A percentile compares a stretch with the other conserved stretches of the same genome.
Evolutionary conservation across 768 basidiomycete species (phyloP).

Genomic region (Phlebiopsis flavidoalba): DNA sequence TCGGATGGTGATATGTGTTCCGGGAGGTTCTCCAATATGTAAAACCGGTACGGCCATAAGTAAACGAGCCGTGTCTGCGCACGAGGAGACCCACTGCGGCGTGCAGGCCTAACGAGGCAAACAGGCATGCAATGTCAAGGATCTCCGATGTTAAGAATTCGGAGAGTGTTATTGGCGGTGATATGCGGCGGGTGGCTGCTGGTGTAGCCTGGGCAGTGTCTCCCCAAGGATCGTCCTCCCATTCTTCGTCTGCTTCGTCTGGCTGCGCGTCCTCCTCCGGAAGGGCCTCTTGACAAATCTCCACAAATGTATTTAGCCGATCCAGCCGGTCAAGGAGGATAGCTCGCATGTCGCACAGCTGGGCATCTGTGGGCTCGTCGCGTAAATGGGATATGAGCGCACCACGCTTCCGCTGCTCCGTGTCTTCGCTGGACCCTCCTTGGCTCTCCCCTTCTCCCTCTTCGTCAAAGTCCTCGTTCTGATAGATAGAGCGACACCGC

Average conservation of each 20-base stretch:
- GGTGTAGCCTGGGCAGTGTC: constrained; percentile 35
- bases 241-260: constrained; percentile 42
- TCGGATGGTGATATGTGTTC: constrained; percentile 61
- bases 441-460: constrained; percentile 13
- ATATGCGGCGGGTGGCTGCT: constrained; percentile 6
- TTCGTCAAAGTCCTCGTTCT: constrained; percentile 11
- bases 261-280: constrained; percentile 16
- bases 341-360: constrained; percentile 58
- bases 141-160: constrained; percentile 59
- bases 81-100: constrained; percentile 53
- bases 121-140: constrained; percentile 49
- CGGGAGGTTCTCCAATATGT: constrained; percentile 70
- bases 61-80: constrained; percentile 44
- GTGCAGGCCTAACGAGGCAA: constrained; percentile 63
- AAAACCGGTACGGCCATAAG: constrained; percentile 67
- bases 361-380: constrained; percentile 52
- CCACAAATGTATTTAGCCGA: constrained; percentile 65
- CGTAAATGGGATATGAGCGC: constrained; percentile 50
- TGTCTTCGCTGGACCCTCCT: constrained; percentile 11
- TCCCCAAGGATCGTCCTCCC: constrained; percentile 79
- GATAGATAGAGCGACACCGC: constrained; percentile 36
- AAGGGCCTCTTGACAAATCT: constrained; percentile 45
- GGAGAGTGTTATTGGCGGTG: constrained; percentile 49
- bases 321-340: constrained; percentile 67
- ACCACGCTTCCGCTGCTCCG: constrained; percentile 17